A percentile compares a stretch with the other conserved stretches of the same genome.
Evolutionary conservation across 148 eudicot species (phyloP).

Genomic region (Hydrangea macrophylla): DNA sequence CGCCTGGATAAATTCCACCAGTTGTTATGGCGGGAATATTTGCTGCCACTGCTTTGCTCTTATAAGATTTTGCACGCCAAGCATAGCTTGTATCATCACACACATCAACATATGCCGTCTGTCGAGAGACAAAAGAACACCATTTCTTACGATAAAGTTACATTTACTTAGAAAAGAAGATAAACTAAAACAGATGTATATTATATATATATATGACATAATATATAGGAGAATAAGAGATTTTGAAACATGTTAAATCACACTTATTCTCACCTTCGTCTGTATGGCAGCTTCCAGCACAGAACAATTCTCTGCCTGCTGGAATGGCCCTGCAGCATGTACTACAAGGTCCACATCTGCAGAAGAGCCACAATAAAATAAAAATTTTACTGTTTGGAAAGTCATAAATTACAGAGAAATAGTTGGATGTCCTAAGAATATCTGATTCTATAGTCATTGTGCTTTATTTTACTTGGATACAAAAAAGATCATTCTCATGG

Average conservation of each 20-base stretch:
- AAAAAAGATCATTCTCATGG: no score
- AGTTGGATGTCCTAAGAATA: not conserved
- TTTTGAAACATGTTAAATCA: conserved; percentile 30
- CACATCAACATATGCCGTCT: conserved; percentile 95
- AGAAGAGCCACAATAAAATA: conserved; percentile 8
- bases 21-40: conserved; percentile 88
- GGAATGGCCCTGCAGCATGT: conserved; percentile 97
- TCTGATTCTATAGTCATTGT: not conserved
- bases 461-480: not conserved
- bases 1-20: conserved; percentile 99
- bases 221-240: conserved; percentile 3
- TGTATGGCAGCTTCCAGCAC: conserved; percentile 96
- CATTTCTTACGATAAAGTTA: not conserved
- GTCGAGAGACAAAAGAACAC: conserved; percentile 18
- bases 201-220: not conserved
- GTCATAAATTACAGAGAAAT: not conserved
- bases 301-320: conserved; percentile 69
- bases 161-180: not conserved
- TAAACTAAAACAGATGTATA: not conserved
- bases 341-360: conserved; percentile 94
- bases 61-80: conserved; percentile 75
- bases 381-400: not conserved
- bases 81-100: conserved; percentile 92
- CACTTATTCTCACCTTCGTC: conserved; percentile 96
- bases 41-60: conserved; percentile 66